Evolutionary conservation across 192 early-diverging fungal species (phyloP), one percentile per base, ranked within the genome.

Genomic region (Gryganskiella cystojenkinii): DNA sequence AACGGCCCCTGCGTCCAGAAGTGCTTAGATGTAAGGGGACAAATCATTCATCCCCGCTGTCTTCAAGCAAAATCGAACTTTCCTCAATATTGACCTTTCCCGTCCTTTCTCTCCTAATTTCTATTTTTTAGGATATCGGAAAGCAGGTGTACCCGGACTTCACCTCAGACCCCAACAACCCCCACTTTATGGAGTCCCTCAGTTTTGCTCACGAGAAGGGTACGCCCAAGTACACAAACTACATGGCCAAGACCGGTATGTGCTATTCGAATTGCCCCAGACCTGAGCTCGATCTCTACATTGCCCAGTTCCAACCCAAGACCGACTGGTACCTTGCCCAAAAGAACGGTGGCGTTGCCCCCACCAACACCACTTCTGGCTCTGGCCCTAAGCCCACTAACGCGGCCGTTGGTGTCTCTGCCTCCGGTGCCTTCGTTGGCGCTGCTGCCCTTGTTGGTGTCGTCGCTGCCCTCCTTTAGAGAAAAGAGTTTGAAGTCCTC

Each of bases 191-290:
- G 0, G 31, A 46, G 27, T 73, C 71, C 13, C 56, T 73, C 42
- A 13, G 24, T 14, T 61, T 45, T 22, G 63, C 55, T 30, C 63
- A 73, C 43, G 70, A 73, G 45, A 42, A 45, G 25, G 62, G 51
- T 8, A 61, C 56, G 17, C 71, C 57, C 24, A 67, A 57, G 54
- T 65, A 64, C 56, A 61, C 46, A 2, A n/a, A 35, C 0, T 65
- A 54, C 56, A 73, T 73, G 71, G 54, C 56, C 30, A 42, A 65
- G 10, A 46, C 62, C 31, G 70, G 70, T 43, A 62, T 42, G 34
- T 71, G 70, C 37, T 30, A 57, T 28, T 10, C 7, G 0, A 24
- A 10, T 5, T 73, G 71, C 62, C 56, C 56, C 30, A 10, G 0
- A n/a, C 31, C 27, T 8, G 70, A 73, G 60, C 50, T 51, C 40